phyloP scores from a whole-genome alignment of 2,329 filamentous ascomycete genomes.

The Microsporum canis region DNA sequence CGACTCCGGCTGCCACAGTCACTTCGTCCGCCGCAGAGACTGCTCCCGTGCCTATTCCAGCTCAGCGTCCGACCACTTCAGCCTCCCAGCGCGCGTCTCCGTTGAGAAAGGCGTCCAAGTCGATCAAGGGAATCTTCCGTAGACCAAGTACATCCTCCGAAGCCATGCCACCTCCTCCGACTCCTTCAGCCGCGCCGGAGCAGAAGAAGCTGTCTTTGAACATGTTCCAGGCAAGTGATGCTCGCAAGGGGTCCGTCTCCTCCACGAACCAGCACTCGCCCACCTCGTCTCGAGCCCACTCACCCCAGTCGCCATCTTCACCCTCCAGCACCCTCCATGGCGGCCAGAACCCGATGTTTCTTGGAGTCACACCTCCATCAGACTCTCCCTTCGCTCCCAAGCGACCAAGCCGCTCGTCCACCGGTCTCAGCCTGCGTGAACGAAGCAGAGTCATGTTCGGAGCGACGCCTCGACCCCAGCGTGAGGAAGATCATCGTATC shows the following conservation, averaged over 20 bases:
- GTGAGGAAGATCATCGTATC: slow-evolving; percentile 15
- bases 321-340: slow-evolving; percentile 23
- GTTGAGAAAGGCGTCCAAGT: slow-evolving; percentile 14
- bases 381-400: slow-evolving; percentile 10
- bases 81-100: slow-evolving; percentile 9
- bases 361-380: slow-evolving; percentile 8
- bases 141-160: slow-evolving; percentile 5
- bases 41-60: not conserved
- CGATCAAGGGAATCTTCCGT: slow-evolving; percentile 19
- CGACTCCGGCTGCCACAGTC: not conserved
- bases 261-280: slow-evolving; percentile 28
- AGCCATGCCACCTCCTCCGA: not conserved
- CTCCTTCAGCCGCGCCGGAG: not conserved
- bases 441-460: slow-evolving; percentile 20
- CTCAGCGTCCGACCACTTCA: slow-evolving; percentile 3
- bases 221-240: slow-evolving; percentile 6
- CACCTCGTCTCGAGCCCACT: slow-evolving; percentile 26
- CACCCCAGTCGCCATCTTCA: slow-evolving; percentile 25
- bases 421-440: slow-evolving; percentile 18
- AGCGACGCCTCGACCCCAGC: slow-evolving; percentile 15
- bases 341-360: slow-evolving; percentile 8
- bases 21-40: not conserved
- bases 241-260: slow-evolving; percentile 26
- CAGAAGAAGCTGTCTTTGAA: not conserved
- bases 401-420: slow-evolving; percentile 15